Conservation (phyloP, 805 yeast species). For the Candida tammaniensis region DNA sequence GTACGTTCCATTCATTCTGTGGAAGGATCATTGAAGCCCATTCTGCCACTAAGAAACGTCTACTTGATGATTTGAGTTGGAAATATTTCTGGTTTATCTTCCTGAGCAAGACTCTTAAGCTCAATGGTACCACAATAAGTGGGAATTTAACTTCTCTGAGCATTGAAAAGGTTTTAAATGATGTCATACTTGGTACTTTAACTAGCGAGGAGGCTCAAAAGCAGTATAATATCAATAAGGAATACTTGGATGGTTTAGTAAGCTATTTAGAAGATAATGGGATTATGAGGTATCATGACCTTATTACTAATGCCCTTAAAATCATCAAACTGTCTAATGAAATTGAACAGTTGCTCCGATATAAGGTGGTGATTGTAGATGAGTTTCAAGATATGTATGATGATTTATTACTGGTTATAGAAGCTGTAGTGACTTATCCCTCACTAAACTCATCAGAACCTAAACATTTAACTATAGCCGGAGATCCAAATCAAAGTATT, state of each 20-base stretch:
- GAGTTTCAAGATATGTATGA: conserved; percentile 73
- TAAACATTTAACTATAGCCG: conserved; percentile 63
- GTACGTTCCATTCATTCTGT: conserved; percentile 67
- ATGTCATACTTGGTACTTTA: conserved; percentile 20
- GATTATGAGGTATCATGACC: conserved; percentile 33
- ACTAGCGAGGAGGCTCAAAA: conserved; percentile 22
- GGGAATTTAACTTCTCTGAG: conserved; percentile 21
- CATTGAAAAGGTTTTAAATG: conserved; percentile 23
- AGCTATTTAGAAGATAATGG: conserved; percentile 30
- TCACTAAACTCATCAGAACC: conserved; percentile 14
- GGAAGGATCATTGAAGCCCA: conserved; percentile 44
- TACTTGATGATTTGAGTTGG: conserved; percentile 60
- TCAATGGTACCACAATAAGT: conserved; percentile 22
- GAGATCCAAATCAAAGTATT: conserved; percentile 70
- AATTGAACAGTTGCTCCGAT: conserved; percentile 18
- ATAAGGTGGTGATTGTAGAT: conserved; percentile 53
- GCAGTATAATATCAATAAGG: conserved; percentile 21
- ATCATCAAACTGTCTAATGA: conserved; percentile 23
- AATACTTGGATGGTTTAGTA: conserved; percentile 26
- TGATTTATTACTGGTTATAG: conserved; percentile 44
- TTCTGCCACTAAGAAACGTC: conserved; percentile 15
- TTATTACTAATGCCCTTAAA: conserved; percentile 28
- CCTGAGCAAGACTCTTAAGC: conserved; percentile 30
- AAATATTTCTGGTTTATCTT: conserved; percentile 29
- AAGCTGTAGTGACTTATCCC: conserved; percentile 34